Percentiles rank a stretch among this genome's conserved stretches.
These are phyloP conservation scores for Myriangium duriaei DNA, from an alignment of 2,329 filamentous ascomycete genomes.

Conservation along the genomic window DNA sequence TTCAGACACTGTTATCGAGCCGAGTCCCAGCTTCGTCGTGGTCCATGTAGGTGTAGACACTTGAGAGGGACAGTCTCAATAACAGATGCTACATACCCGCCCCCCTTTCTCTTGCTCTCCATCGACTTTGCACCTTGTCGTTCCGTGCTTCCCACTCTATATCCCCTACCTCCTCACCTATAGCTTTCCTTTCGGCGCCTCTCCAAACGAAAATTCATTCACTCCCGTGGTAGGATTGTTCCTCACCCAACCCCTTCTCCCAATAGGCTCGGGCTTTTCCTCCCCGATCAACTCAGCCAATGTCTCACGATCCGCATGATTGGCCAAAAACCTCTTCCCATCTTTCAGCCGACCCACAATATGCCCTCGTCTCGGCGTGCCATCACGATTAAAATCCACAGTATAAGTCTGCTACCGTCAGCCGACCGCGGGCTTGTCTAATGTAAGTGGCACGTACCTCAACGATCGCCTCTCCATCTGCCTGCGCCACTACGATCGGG, in stretches of 20 bases:
- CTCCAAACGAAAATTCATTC: slow-evolving; percentile 26
- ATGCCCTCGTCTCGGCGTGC: slow-evolving; percentile 35
- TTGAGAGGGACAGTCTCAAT: no score
- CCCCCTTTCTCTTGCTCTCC: no score
- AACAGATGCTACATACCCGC: background rate
- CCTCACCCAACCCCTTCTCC: slow-evolving; percentile 35
- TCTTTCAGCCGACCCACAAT: slow-evolving; percentile 41
- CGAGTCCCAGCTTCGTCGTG: no score
- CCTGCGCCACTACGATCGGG: slow-evolving; percentile 28
- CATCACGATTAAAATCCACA: slow-evolving; percentile 42
- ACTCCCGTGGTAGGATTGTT: slow-evolving; percentile 19
- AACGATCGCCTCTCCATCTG: slow-evolving; percentile 39
- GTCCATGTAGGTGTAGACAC: no score
- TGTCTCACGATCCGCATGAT: slow-evolving; percentile 40
- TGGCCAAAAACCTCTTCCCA: slow-evolving; percentile 43
- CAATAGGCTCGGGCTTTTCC: slow-evolving; percentile 36
- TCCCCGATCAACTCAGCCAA: slow-evolving; percentile 33
- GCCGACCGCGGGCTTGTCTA: no score
- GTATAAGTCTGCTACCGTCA: slow-evolving; percentile 44
- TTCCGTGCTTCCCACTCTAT: no score
- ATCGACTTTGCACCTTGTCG: no score
- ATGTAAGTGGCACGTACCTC: slow-evolving; percentile 33
- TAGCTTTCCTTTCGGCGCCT: background rate
- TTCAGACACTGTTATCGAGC: no score
- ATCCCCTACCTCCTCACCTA: background rate